Evolutionary conservation across 345 rosid species (phyloP).

Genomic region (Rubroshorea leprosula): DNA sequence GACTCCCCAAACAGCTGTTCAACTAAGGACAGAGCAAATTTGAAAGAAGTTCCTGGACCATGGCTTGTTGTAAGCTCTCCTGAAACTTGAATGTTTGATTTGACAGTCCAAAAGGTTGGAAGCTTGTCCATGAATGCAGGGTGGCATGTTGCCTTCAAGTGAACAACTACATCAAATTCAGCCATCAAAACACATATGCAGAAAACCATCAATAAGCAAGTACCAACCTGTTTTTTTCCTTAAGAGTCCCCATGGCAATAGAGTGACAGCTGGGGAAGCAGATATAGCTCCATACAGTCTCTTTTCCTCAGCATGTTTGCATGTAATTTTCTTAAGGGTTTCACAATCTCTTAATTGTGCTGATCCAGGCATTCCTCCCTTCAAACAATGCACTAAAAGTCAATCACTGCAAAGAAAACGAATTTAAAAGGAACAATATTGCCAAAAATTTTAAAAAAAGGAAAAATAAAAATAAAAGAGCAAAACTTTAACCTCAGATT

Average conservation of each 20-base stretch:
- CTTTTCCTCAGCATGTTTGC: conserved; percentile 71
- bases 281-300: conserved; percentile 84
- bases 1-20: conserved; percentile 82
- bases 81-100: conserved; percentile 76
- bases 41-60: conserved; percentile 87
- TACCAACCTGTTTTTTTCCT: conserved; percentile 60
- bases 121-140: conserved; percentile 78
- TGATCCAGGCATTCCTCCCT: conserved; percentile 99
- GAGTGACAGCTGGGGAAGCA: conserved; percentile 89
- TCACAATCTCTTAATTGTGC: conserved; percentile 76
- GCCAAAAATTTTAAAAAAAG: too few relatives aligned
- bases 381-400: neutral
- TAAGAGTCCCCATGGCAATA: conserved; percentile 94
- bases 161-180: conserved; percentile 42
- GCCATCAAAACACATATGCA: conserved; percentile 22
- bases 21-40: conserved; percentile 72
- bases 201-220: neutral
- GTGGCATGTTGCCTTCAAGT: conserved; percentile 76
- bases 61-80: conserved; percentile 91
- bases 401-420: too few relatives aligned
- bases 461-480: too few relatives aligned
- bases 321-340: conserved; percentile 53
- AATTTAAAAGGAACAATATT: too few relatives aligned
- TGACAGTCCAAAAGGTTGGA: conserved; percentile 89
- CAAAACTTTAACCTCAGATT: too few relatives aligned